Conservation (phyloP, 2,329 filamentous ascomycete genomes). For the Exophiala bonariae region DNA sequence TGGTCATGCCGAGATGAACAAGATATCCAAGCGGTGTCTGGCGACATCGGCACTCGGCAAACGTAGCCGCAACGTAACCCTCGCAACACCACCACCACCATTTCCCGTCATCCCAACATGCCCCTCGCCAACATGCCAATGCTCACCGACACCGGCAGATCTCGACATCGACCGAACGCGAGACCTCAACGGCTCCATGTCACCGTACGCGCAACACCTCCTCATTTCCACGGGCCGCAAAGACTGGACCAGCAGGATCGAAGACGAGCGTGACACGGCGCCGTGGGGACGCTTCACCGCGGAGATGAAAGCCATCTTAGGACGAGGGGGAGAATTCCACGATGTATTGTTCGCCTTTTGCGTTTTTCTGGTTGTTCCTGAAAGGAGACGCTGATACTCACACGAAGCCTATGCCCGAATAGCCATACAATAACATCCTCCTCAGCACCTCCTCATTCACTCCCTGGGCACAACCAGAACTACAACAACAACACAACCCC, state of each 20-base stretch:
- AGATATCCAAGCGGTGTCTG: no score
- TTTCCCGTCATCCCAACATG: constrained; percentile 59
- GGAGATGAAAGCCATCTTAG: constrained; percentile 67
- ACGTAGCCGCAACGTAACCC: no score
- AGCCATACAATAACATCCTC: constrained; percentile 83
- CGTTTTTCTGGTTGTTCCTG: not conserved
- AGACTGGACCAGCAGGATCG: constrained; percentile 83
- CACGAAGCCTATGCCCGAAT: constrained; percentile 19
- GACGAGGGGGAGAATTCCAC: constrained; percentile 63
- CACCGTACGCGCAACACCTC: constrained; percentile 77
- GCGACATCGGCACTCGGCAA: no score
- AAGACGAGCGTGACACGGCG: constrained; percentile 66
- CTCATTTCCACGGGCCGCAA: constrained; percentile 76
- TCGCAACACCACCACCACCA: constrained; percentile 36
- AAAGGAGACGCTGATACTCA: constrained; percentile 18
- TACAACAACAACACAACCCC: constrained; percentile 33
- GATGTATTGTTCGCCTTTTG: constrained; percentile 52
- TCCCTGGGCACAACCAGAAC: constrained; percentile 2
- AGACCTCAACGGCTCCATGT: constrained; percentile 73
- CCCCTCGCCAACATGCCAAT: constrained; percentile 74
- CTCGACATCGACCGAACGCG: constrained; percentile 73
- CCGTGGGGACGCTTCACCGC: constrained; percentile 54
- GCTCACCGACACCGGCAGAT: constrained; percentile 68
- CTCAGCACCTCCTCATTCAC: constrained; percentile 73
- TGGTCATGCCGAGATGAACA: no score